Percentiles rank a stretch among this genome's conserved stretches.
Conservation (phyloP, 805 yeast species). For the Candida adriatica region DNA sequence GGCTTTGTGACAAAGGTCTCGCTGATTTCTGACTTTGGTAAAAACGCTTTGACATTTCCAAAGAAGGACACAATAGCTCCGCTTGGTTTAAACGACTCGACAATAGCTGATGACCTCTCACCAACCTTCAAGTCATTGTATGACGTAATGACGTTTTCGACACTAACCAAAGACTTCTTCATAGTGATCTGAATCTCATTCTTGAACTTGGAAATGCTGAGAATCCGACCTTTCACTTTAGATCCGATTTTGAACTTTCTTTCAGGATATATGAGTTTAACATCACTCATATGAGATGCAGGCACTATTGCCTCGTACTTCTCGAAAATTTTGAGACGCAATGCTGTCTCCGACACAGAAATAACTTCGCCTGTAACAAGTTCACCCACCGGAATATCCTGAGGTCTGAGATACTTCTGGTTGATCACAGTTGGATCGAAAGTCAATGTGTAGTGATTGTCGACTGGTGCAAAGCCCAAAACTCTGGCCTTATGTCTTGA, state of each 20-base stretch:
- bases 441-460: constrained; percentile 60
- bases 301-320: constrained; percentile 72
- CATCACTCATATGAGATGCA: constrained; percentile 72
- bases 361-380: constrained; percentile 48
- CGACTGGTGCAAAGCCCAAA: constrained; percentile 59
- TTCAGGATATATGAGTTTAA: constrained; percentile 81
- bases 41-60: constrained; percentile 67
- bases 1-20: constrained; percentile 80
- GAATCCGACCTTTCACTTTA: constrained; percentile 69
- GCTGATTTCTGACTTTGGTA: constrained; percentile 84
- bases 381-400: constrained; percentile 76
- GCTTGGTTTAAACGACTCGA: constrained; percentile 58
- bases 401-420: constrained; percentile 56
- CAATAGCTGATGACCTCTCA: constrained; percentile 59
- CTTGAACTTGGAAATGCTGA: constrained; percentile 38
- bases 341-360: constrained; percentile 53
- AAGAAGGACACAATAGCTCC: constrained; percentile 87
- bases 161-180: constrained; percentile 74
- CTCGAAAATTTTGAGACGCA: constrained; percentile 58
- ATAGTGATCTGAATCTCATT: constrained; percentile 59
- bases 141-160: constrained; percentile 30
- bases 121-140: constrained; percentile 52
- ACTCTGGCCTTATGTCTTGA: constrained; percentile 73
- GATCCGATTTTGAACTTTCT: constrained; percentile 83
- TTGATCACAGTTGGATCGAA: constrained; percentile 59